Evolutionary conservation across 2,329 filamentous ascomycete genomes (phyloP), one percentile per base, ranked within the genome.

Genomic region (Colletotrichum sp.): DNA sequence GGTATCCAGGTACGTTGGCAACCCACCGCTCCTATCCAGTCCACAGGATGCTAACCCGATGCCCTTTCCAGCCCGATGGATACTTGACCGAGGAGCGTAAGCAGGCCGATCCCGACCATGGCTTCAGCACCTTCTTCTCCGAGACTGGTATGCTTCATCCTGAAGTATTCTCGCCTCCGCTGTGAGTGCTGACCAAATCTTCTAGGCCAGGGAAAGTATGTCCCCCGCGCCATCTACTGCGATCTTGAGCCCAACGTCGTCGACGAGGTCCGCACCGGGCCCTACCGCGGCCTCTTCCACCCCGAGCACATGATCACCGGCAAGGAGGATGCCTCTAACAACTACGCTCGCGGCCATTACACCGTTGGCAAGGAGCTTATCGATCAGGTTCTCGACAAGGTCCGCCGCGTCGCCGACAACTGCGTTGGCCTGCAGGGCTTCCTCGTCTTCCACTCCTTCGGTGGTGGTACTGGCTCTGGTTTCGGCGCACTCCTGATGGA

Each of bases 321-420:
- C 89, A 99, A 99, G 94, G 97, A 99, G 92, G 97, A 99, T 93
- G 97, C 97, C 81, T 98, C 96, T 82, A 99, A 99, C 95, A 99
- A 99, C 94, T 99, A 99, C 86, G 97, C 97, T 83, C 96, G 97
- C 92, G 97, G 97, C 81, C 97, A 99, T 92, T 99, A 99, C 92
- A 99, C 97, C 79, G 96, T 99, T 82, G 97, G 97, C 87, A 99
- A 99, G 93, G 97, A 99, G 92, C 93, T 99, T 88, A 98, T 99
- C 83, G 97, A 99, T 87, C 94, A 96, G 87, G 97, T 99, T 78
- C 90, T 99, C 81, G 97, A 99, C 92, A 98, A 98, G 92, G 95
- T 99, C 81, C 95, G 97, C 87, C 95, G 95, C 82, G 96, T 99
- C 82, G 96, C 97, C 88, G 96, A 99, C 88, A 98, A 97, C 93